phyloP scores from a whole-genome alignment of 78 protist species.

The Abeoforma whisleri region DNA sequence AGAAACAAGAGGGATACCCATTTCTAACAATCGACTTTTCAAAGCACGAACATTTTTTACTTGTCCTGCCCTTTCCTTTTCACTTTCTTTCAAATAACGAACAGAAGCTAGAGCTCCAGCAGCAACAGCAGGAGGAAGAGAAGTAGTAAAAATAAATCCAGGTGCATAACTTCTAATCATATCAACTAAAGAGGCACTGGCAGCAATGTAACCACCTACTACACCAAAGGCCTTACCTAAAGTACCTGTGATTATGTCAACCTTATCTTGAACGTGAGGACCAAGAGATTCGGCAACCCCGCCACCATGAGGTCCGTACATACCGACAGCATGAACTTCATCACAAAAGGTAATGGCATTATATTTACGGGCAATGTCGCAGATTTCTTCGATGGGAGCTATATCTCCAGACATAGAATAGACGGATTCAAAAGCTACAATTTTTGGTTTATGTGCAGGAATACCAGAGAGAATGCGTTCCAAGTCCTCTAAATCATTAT shows the following conservation, averaged over 20 bases:
- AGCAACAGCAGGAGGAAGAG: slow-evolving; percentile 78
- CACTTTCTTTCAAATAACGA: slow-evolving; percentile 50
- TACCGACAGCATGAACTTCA: slow-evolving; percentile 90
- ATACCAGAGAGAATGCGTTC: slow-evolving; percentile 52
- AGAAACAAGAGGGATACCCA: slow-evolving; percentile 63
- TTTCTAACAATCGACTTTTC: slow-evolving; percentile 56
- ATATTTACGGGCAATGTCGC: slow-evolving; percentile 70
- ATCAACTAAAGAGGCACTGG: slow-evolving; percentile 56
- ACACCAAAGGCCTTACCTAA: slow-evolving; percentile 77
- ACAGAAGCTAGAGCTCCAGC: slow-evolving; percentile 80
- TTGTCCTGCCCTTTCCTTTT: slow-evolving; percentile 54
- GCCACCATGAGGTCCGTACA: slow-evolving; percentile 78
- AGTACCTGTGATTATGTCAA: slow-evolving; percentile 81
- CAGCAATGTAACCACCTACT: slow-evolving; percentile 84
- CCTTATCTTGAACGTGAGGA: slow-evolving; percentile 52
- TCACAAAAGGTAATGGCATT: slow-evolving; percentile 80
- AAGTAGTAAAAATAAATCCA: slow-evolving; percentile 87
- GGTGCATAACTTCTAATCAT: slow-evolving; percentile 69
- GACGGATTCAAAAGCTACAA: slow-evolving; percentile 80
- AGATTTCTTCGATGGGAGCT: slow-evolving; percentile 73
- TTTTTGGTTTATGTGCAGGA: slow-evolving; percentile 57
- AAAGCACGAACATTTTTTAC: slow-evolving; percentile 26
- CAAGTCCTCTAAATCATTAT: slow-evolving; percentile 75
- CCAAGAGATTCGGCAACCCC: slow-evolving; percentile 72
- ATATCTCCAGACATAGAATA: slow-evolving; percentile 84